Conservation (phyloP, 129 eudicot species). For the Dittrichia graveolens region DNA sequence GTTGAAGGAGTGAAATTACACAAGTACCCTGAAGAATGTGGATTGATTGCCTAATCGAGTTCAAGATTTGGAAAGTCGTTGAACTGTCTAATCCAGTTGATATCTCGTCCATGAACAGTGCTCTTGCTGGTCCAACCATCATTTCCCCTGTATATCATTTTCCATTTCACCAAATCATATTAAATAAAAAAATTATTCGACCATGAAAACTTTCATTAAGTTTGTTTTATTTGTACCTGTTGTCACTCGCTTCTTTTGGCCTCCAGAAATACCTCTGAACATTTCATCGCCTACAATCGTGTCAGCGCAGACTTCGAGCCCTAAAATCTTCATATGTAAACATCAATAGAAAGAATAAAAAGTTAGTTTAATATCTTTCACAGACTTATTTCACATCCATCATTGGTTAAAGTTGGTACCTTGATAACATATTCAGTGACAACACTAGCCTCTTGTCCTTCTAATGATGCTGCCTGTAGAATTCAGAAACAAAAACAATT, state of each 20-base stretch:
- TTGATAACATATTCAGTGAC: slow-evolving; percentile 65
- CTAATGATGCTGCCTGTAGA: slow-evolving; percentile 64
- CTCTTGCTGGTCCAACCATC: slow-evolving; percentile 86
- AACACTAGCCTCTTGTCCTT: slow-evolving; percentile 69
- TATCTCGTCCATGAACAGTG: slow-evolving; percentile 82
- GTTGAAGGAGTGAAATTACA: slow-evolving; percentile 74
- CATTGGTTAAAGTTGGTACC: slow-evolving; percentile 43
- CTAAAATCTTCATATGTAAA: slow-evolving; percentile 53
- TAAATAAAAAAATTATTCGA: not conserved
- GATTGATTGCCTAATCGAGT: slow-evolving; percentile 61
- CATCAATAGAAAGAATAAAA: not conserved
- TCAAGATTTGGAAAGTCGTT: slow-evolving; percentile 74
- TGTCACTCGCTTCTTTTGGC: slow-evolving; percentile 74
- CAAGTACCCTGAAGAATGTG: slow-evolving; percentile 74
- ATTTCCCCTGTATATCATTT: slow-evolving; percentile 60
- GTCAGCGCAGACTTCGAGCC: slow-evolving; percentile 78
- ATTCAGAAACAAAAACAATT: not conserved
- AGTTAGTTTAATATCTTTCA: slow-evolving; percentile 5
- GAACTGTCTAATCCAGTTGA: slow-evolving; percentile 85
- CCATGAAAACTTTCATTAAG: not conserved
- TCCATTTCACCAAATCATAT: not conserved
- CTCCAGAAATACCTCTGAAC: slow-evolving; percentile 82
- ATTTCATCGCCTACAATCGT: slow-evolving; percentile 72
- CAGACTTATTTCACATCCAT: slow-evolving; percentile 19
- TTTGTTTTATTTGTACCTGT: slow-evolving; percentile 47